phyloP scores from a whole-genome alignment of 2,329 filamentous ascomycete genomes.

The Hypoxylon sp. region DNA sequence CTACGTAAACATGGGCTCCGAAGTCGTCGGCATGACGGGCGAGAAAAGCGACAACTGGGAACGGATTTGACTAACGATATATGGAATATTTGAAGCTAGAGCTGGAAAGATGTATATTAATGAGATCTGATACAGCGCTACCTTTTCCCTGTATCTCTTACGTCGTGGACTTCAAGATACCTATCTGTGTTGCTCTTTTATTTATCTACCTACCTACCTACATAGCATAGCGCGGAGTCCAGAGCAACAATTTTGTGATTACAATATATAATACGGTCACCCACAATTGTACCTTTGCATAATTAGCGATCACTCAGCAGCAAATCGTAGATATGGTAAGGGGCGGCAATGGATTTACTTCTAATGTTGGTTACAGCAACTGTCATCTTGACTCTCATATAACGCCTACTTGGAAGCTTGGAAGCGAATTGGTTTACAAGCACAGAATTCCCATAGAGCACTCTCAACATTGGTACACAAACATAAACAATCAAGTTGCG shows the following conservation, averaged over 20 bases:
- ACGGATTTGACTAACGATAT: neutral
- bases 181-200: constrained; percentile 23
- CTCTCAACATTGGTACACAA: neutral
- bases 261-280: constrained; percentile 20
- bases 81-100: constrained; percentile 9
- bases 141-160: constrained; percentile 9
- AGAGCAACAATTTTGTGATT: constrained; percentile 23
- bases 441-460: neutral
- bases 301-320: neutral
- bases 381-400: neutral
- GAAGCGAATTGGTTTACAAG: neutral
- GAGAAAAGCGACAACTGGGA: constrained; percentile 1
- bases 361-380: neutral
- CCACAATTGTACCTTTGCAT: neutral
- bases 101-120: constrained; percentile 19
- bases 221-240: constrained; percentile 44
- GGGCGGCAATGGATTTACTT: neutral
- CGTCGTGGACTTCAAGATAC: constrained; percentile 33
- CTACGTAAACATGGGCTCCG: constrained; percentile 6
- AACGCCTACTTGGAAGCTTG: neutral
- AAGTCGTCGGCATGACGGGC: neutral
- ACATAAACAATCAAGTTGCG: neutral
- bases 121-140: constrained; percentile 12
- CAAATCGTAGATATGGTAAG: neutral
- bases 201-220: neutral